Evolutionary conservation across 768 basidiomycete genomes (phyloP).

Genomic region (Cystofilobasidium macerans): DNA sequence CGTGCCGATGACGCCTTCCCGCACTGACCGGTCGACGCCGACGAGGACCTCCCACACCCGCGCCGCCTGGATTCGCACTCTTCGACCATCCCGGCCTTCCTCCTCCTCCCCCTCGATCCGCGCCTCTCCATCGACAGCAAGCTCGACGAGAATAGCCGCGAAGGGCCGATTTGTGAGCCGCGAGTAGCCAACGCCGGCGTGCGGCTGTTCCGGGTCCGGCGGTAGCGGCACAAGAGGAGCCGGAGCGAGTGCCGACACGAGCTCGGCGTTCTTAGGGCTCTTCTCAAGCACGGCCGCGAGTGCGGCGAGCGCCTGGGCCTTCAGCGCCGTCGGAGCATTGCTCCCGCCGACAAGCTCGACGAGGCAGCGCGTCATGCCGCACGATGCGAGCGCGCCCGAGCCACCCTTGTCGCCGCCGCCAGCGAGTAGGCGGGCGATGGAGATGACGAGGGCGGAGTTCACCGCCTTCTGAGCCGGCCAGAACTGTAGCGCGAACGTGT

Average conservation of each 20-base stretch:
- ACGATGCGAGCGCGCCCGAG: conserved; percentile 39
- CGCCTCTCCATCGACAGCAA: conserved; percentile 22
- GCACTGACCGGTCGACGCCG: not conserved
- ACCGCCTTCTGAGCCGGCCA: conserved; percentile 87
- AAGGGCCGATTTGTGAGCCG: conserved; percentile 15
- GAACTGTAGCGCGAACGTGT: conserved; percentile 88
- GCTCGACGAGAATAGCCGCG: conserved; percentile 10
- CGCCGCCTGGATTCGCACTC: conserved; percentile 18
- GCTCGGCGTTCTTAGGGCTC: conserved; percentile 58
- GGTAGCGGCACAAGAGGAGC: conserved; percentile 50
- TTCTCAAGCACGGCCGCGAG: conserved; percentile 54
- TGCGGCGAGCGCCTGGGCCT: conserved; percentile 54
- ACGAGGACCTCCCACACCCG: conserved; percentile 14
- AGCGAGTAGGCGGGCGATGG: conserved; percentile 74
- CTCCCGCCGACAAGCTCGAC: conserved; percentile 80
- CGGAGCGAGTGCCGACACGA: conserved; percentile 63
- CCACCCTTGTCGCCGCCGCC: conserved; percentile 31
- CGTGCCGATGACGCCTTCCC: conserved; percentile 10
- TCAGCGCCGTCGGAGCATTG: conserved; percentile 79
- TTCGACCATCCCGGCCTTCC: conserved; percentile 2
- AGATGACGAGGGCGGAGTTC: conserved; percentile 67
- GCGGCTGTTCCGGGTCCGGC: conserved; percentile 46
- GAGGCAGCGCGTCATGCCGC: conserved; percentile 55
- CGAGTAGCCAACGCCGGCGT: conserved; percentile 25
- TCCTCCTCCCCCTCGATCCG: conserved; percentile 3